These are phyloP conservation scores for Dryas octopetala DNA, from an alignment of 306 rosid genomes.

Conservation along the genomic window DNA sequence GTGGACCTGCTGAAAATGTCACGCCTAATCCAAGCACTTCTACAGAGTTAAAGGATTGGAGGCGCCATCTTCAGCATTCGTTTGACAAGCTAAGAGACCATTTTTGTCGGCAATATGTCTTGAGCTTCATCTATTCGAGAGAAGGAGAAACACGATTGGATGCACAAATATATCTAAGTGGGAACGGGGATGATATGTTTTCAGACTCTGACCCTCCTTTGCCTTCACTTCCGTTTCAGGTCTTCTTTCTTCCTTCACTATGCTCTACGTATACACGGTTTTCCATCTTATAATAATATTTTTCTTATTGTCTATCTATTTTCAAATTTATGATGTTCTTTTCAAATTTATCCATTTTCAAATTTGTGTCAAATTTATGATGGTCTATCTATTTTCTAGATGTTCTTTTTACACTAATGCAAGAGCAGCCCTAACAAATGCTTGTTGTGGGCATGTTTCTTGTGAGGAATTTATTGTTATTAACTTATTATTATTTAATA, in stretches of 20 bases:
- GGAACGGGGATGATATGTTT: constrained; percentile 58
- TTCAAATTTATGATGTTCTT: no score
- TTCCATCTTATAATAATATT: neutral
- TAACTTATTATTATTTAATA: neutral
- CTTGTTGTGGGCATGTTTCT: neutral
- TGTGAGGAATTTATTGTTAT: neutral
- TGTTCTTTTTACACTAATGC: neutral
- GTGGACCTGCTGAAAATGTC: constrained; percentile 45
- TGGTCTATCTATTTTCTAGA: neutral
- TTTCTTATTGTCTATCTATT: neutral
- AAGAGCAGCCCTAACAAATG: neutral
- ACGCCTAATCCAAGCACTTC: constrained; percentile 49
- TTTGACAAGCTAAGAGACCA: constrained; percentile 96
- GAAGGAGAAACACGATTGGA: constrained; percentile 85
- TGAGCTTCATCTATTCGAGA: constrained; percentile 91
- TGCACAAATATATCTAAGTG: constrained; percentile 75
- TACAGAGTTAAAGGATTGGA: constrained; percentile 88
- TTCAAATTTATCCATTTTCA: no score
- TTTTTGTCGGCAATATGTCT: constrained; percentile 84
- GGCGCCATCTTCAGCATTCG: constrained; percentile 84
- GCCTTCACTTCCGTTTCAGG: constrained; percentile 99
- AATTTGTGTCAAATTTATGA: no score
- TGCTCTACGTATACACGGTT: neutral
- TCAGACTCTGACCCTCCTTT: constrained; percentile 56
- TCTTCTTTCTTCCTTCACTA: constrained; percentile 32